Conservation (phyloP, 441 rosid genomes). For the Erodium trifolium region DNA sequence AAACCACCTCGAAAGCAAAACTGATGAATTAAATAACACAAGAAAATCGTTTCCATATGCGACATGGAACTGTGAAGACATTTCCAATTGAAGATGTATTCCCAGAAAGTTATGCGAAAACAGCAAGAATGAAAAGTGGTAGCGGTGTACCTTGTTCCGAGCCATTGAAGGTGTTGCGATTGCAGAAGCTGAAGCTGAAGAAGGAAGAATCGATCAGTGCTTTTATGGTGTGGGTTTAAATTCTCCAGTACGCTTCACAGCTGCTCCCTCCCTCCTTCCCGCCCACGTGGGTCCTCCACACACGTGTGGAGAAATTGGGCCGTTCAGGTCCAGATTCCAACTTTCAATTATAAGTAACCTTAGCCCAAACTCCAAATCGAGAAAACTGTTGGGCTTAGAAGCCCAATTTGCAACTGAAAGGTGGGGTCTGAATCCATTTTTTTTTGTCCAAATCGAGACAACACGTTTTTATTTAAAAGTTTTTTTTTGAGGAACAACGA, state of each 20-base stretch:
- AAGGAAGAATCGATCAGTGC: background rate
- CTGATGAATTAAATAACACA: background rate
- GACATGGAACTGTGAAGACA: background rate
- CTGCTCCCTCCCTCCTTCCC: background rate
- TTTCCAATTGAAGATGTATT: background rate
- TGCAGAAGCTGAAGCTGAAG: conserved; percentile 22
- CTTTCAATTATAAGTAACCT: too few species aligned
- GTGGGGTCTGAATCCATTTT: too few species aligned
- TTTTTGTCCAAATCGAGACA: too few species aligned
- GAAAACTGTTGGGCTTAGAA: too few species aligned
- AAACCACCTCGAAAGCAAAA: background rate
- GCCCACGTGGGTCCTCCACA: background rate
- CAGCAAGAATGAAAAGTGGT: background rate
- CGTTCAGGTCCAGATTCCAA: too few species aligned
- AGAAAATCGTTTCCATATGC: background rate
- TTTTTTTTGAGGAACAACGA: too few species aligned
- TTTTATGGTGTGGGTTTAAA: background rate
- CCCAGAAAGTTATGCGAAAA: background rate
- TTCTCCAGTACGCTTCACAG: conserved; percentile 1
- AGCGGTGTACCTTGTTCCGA: conserved; percentile 45
- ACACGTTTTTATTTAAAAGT: too few species aligned
- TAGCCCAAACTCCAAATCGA: too few species aligned
- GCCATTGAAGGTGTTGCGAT: conserved; percentile 37
- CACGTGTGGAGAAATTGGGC: background rate
- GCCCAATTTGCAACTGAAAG: too few species aligned